Conservation (phyloP, 768 basidiomycete genomes). For the Floccularia luteovirens region DNA sequence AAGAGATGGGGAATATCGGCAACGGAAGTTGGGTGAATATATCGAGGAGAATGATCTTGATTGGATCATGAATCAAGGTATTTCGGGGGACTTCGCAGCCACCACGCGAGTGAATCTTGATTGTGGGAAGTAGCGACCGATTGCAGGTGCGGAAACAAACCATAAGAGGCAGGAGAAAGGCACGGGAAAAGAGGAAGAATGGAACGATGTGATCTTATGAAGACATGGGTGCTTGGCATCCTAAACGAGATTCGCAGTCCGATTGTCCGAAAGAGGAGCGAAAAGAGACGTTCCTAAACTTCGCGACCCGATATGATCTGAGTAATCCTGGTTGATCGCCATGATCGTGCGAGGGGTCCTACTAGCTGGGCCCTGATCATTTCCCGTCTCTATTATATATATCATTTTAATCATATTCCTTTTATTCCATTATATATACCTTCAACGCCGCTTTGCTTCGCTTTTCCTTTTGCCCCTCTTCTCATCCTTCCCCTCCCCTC, state of each 20-base stretch:
- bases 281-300: no score
- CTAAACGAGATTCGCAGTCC: no score
- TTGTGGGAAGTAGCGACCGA: constrained; percentile 13
- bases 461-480: constrained; percentile 44
- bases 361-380: constrained; percentile 35
- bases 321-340: constrained; percentile 46
- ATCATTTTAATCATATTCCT: no score
- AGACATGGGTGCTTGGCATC: no score
- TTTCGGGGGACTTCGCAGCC: constrained; percentile 12
- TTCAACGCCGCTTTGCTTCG: constrained; percentile 29
- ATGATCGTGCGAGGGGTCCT: constrained; percentile 56
- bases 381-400: constrained; percentile 15
- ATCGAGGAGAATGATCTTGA: no score
- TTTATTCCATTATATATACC: constrained; percentile 59
- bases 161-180: constrained; percentile 46
- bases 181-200: constrained; percentile 37
- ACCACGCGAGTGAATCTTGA: constrained; percentile 21
- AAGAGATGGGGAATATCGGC: no score
- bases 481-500: constrained; percentile 18
- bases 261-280: no score
- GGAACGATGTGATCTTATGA: constrained; percentile 27
- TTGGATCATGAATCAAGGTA: no score
- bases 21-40: no score
- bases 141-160: constrained; percentile 37
- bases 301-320: constrained; percentile 27